Conservation (phyloP, 306 rosid species). For the Begonia fuchsioides region DNA sequence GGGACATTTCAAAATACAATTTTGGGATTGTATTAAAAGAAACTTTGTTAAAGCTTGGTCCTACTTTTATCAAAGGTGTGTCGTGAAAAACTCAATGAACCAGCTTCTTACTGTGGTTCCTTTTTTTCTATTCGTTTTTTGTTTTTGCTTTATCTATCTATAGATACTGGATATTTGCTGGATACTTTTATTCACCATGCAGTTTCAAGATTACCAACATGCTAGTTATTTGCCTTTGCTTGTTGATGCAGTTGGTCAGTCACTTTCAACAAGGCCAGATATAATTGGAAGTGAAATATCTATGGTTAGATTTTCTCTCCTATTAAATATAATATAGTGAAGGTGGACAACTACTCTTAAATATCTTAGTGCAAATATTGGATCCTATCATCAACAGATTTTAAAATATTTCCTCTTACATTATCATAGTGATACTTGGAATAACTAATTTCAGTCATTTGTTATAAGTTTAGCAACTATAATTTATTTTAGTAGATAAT, state of each 20-base stretch:
- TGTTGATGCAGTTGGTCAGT: constrained; percentile 94
- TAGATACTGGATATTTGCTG: no score
- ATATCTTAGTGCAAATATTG: no score
- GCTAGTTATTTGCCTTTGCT: constrained; percentile 48
- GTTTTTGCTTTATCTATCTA: no score
- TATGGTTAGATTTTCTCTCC: constrained; percentile 41
- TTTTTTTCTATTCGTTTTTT: not conserved
- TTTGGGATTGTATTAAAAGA: constrained; percentile 66
- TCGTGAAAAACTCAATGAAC: not conserved
- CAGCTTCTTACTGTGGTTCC: constrained; percentile 1
- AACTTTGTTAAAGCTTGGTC: constrained; percentile 85
- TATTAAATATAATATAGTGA: no score
- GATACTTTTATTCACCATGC: constrained; percentile 6
- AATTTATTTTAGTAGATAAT: no score
- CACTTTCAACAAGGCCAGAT: constrained; percentile 96
- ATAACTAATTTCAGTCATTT: no score
- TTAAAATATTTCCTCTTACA: no score
- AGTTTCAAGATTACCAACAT: constrained; percentile 18
- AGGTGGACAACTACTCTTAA: no score
- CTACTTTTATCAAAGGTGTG: constrained; percentile 91
- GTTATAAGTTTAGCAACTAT: no score
- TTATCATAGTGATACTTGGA: no score
- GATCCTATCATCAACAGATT: no score
- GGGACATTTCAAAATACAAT: constrained; percentile 31
- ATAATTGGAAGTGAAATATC: constrained; percentile 86